A percentile compares a stretch with the other conserved stretches of the same genome.
These are phyloP conservation scores for Hypoxylon sp. DNA, from an alignment of 2,329 filamentous ascomycete species.

Conservation along the genomic window DNA sequence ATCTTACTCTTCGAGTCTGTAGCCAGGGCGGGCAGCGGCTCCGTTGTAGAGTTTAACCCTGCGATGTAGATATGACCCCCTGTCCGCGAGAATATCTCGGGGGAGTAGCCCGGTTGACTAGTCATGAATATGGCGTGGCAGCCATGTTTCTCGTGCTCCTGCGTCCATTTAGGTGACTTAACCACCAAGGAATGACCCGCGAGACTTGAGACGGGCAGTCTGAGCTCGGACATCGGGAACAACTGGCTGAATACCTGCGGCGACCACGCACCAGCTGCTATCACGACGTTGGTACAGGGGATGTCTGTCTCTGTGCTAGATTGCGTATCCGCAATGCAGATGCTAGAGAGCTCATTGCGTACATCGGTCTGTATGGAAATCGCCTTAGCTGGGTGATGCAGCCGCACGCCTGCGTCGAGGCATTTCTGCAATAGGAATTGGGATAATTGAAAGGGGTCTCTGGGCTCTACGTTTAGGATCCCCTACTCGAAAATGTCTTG, in stretches of 20 bases:
- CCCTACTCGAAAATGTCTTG: not conserved
- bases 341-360: slow-evolving; percentile 64
- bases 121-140: slow-evolving; percentile 80
- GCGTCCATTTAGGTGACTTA: slow-evolving; percentile 68
- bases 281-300: slow-evolving; percentile 74
- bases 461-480: slow-evolving; percentile 49
- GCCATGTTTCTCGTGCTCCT: slow-evolving; percentile 59
- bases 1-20: slow-evolving; percentile 61
- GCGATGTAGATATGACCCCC: slow-evolving; percentile 80
- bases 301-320: slow-evolving; percentile 65
- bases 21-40: slow-evolving; percentile 72
- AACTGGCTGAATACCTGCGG: slow-evolving; percentile 73
- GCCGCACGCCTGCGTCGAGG: slow-evolving; percentile 70
- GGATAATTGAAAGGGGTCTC: slow-evolving; percentile 77
- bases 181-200: slow-evolving; percentile 82
- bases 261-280: slow-evolving; percentile 81
- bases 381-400: slow-evolving; percentile 75
- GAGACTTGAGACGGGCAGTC: slow-evolving; percentile 72
- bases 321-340: slow-evolving; percentile 64
- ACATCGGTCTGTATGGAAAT: slow-evolving; percentile 66
- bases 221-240: slow-evolving; percentile 69
- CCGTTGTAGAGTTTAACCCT: slow-evolving; percentile 74
- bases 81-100: slow-evolving; percentile 78
- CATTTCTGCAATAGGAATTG: slow-evolving; percentile 74
- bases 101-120: slow-evolving; percentile 68